A percentile compares a stretch with the other conserved stretches of the same genome.
phyloP scores from a whole-genome alignment of 2,329 filamentous ascomycete species.

The Aspergillus floridensis region DNA sequence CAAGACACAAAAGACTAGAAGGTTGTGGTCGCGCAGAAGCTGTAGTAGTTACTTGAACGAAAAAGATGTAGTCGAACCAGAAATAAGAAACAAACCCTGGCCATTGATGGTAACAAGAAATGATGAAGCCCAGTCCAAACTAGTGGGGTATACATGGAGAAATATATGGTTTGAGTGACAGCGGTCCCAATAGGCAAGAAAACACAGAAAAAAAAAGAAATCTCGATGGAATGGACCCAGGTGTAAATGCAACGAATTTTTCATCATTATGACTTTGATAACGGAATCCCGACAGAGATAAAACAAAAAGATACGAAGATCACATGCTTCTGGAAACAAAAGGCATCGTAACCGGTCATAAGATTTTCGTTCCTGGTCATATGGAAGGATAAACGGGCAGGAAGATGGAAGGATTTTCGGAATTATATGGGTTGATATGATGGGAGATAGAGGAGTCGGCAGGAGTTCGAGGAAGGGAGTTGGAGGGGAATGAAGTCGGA shows the following conservation, averaged over 20 bases:
- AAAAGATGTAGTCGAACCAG: background rate
- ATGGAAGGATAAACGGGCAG: no score
- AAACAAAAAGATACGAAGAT: background rate
- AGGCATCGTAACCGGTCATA: no score
- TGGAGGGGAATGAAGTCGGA: background rate
- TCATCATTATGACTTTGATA: background rate
- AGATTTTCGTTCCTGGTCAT: no score
- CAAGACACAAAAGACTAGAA: no score
- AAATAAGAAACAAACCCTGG: background rate
- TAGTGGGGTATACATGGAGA: conserved; percentile 1
- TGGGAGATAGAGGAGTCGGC: background rate
- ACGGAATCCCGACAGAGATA: background rate
- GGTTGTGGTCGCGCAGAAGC: no score
- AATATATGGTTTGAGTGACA: background rate
- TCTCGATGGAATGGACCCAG: background rate
- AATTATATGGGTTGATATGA: no score
- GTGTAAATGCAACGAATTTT: background rate
- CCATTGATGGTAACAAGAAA: background rate
- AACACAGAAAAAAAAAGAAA: background rate
- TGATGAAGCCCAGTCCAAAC: background rate
- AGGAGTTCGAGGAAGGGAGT: no score
- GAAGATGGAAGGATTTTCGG: no score
- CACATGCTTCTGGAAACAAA: background rate
- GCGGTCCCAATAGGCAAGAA: background rate
- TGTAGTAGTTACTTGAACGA: no score